phyloP scores from a whole-genome alignment of 2,329 filamentous ascomycete genomes.

The Coniochaeta pulveracea region DNA sequence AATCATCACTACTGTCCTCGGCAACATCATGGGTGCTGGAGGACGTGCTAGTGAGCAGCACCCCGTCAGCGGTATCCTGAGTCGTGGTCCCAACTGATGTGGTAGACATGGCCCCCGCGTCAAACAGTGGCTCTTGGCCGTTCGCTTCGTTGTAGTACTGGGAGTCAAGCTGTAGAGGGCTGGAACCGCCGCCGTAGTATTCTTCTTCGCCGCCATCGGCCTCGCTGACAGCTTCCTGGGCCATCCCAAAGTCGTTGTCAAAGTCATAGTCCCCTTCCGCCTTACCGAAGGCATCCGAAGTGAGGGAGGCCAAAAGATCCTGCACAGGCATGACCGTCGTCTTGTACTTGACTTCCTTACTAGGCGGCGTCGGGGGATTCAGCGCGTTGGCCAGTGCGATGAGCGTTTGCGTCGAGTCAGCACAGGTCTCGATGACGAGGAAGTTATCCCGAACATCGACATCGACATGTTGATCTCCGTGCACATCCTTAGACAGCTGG shows the following conservation, averaged over 20 bases:
- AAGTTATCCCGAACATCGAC: conserved; percentile 78
- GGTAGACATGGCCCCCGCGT: conserved; percentile 26
- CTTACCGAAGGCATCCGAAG: conserved; percentile 67
- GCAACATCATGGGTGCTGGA: conserved; percentile 26
- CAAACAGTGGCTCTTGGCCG: conserved; percentile 35
- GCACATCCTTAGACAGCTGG: conserved; percentile 43
- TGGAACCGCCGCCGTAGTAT: conserved; percentile 12
- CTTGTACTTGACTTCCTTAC: conserved; percentile 72
- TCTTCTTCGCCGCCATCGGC: conserved; percentile 15
- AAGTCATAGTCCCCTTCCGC: conserved; percentile 51
- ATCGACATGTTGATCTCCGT: conserved; percentile 57
- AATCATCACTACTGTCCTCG: conserved; percentile 38
- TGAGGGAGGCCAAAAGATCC: conserved; percentile 83
- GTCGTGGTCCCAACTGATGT: conserved; percentile 26
- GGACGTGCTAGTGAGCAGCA: conserved; percentile 31
- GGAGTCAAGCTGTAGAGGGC: conserved; percentile 27
- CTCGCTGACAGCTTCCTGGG: conserved; percentile 29
- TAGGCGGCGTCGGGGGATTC: conserved; percentile 72
- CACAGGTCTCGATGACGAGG: conserved; percentile 85
- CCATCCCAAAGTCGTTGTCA: conserved; percentile 50
- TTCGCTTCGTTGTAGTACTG: conserved; percentile 34
- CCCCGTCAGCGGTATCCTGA: conserved; percentile 32
- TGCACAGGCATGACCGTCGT: conserved; percentile 78
- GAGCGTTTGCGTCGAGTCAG: conserved; percentile 91
- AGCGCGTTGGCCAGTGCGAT: conserved; percentile 70